Base-by-base conservation (phyloP, 2,329 filamentous ascomycete species). In the Sclerotinia subarctica region DNA sequence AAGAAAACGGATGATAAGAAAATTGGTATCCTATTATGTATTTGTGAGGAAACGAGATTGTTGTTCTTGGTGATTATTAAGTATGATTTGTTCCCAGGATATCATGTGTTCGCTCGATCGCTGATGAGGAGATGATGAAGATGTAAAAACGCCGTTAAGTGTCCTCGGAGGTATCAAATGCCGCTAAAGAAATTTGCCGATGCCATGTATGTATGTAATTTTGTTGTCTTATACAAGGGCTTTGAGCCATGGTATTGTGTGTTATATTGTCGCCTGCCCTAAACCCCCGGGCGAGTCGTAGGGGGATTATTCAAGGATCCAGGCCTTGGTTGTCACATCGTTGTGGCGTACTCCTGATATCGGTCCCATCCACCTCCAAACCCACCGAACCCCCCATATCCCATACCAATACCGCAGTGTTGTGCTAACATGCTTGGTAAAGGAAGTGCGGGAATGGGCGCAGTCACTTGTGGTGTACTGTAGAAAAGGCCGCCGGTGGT, bases 351-450 rank as follows among this genome's bases (percentile, higher is more conserved):
- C 79, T 94, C 92, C 77, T 91, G 90, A 78, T 91, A 93, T 52
- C 90, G 85, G 79, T 92, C 92, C 92, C 93, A 97, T 65, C 91
- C 92, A 47, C 57, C 57, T 32, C 65, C 65, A 78, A 96, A 96
- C 72, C 88, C 86, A 74, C 65, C 65, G 78, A 96, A 96, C 72
- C 88, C 86, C 74, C 87, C 86, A 82, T 91, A 93, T 69, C 88
- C 90, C 70, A 89, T 83, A 77, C 89, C 90, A 69, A 93, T 87
- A 75, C 93, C 92, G 80, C 94, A 98, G 75, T 87, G 84, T 78
- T 90, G 88, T 74, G 91, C 86, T 70, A 97, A 83, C 86, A 94
- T 91, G 81, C 92, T 97, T 54, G 94, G 93, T 66, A 97, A 84
- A 60, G 93, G 91, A 57, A 97, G 85, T 53, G 89, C 83, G 29